Evolutionary conservation across 139 green algal species (phyloP).

Genomic region (Coelastrella sp.): DNA sequence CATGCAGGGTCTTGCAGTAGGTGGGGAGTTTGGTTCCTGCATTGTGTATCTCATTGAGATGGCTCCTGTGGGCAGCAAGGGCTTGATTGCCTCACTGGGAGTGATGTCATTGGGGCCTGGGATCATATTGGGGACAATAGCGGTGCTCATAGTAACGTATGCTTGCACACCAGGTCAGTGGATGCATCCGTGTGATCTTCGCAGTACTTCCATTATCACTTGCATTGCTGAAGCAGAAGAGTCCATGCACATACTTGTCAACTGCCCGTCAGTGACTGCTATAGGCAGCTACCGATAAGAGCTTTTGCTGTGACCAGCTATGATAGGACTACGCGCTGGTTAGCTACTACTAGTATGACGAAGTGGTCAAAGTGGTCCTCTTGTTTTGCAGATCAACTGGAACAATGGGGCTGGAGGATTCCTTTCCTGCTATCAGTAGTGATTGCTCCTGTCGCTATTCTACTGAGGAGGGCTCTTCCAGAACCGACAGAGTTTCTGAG

Average conservation of each 20-base stretch:
- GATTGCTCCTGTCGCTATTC: not conserved
- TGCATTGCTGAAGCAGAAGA: no score
- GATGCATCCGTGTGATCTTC: not conserved
- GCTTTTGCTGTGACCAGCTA: no score
- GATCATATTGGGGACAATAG: conserved; percentile 7
- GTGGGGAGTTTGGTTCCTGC: conserved; percentile 40
- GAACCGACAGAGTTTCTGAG: conserved; percentile 23
- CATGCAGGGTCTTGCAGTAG: conserved; percentile 36
- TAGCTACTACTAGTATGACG: no score
- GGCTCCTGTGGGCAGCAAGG: conserved; percentile 22
- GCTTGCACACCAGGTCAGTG: conserved; percentile 29
- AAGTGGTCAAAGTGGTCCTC: not conserved
- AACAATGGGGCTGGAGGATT: conserved; percentile 37
- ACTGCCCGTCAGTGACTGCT: no score
- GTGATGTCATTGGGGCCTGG: conserved; percentile 14
- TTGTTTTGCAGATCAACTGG: conserved; percentile 25
- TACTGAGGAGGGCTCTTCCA: conserved; percentile 26
- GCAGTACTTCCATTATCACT: no score
- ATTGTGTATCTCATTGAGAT: conserved; percentile 47
- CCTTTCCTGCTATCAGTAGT: conserved; percentile 32
- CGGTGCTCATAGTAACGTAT: not conserved
- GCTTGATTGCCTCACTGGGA: conserved; percentile 42
- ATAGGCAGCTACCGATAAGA: no score
- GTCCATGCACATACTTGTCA: no score
- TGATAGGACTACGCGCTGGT: no score